Conservation (phyloP, 495 filamentous ascomycete species). For the Tuber umbilicatum region DNA sequence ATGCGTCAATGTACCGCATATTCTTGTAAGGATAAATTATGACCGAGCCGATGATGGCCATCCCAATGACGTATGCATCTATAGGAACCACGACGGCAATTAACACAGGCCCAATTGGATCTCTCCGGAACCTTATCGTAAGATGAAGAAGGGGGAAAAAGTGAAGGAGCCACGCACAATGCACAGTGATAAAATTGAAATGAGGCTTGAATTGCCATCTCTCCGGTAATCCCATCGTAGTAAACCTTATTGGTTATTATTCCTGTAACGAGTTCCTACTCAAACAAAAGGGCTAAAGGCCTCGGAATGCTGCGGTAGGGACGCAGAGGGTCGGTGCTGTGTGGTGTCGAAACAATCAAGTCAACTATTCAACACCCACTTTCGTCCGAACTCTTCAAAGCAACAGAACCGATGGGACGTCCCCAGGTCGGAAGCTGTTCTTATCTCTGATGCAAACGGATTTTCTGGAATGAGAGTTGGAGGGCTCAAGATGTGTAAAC, state of each 20-base stretch:
- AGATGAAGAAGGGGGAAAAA: conserved; percentile 2
- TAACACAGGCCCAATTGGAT: neutral
- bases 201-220: conserved; percentile 47
- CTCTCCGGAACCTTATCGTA: neutral
- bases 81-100: conserved; percentile 3
- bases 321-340: neutral
- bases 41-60: conserved; percentile 64
- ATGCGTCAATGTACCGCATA: conserved; percentile 76
- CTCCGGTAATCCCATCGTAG: conserved; percentile 18
- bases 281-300: neutral
- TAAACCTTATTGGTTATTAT: neutral
- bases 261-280: neutral
- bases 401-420: neutral
- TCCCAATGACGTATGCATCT: conserved; percentile 73
- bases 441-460: neutral
- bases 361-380: neutral
- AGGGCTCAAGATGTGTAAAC: neutral
- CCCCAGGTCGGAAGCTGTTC: neutral
- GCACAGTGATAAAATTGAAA: conserved; percentile 78
- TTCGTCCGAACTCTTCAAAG: neutral
- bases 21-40: conserved; percentile 57
- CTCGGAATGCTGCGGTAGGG: neutral
- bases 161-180: conserved; percentile 54
- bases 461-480: neutral
- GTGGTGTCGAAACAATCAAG: neutral